Evolutionary conservation across 78 protist species (phyloP).

Genomic region (Planoprotostelium fungivorum): DNA sequence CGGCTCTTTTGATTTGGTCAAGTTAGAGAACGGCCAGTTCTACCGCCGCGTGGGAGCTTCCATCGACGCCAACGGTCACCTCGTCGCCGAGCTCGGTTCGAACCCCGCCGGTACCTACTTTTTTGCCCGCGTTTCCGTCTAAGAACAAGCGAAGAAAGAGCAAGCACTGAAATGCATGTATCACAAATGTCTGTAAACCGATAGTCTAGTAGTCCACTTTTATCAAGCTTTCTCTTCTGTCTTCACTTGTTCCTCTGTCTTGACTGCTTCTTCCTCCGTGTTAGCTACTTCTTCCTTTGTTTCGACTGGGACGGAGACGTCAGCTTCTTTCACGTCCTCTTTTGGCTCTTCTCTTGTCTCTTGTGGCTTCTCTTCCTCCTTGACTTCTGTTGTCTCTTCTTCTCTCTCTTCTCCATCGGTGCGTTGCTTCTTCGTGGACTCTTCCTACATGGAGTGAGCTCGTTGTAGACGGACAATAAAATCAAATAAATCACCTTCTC

Average conservation of each 20-base stretch:
- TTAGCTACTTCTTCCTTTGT: too few species aligned
- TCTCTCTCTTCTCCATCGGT: neutral
- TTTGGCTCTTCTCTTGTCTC: too few species aligned
- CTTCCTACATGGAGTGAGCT: neutral
- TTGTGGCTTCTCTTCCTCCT: neutral
- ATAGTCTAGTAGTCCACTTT: too few species aligned
- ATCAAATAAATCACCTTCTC: neutral
- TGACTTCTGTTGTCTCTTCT: neutral
- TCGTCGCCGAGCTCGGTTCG: neutral
- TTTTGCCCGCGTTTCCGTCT: too few species aligned
- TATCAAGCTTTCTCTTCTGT: too few species aligned
- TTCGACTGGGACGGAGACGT: too few species aligned
- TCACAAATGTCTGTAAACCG: too few species aligned
- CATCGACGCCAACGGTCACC: neutral
- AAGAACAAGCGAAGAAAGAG: too few species aligned
- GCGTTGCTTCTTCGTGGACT: neutral
- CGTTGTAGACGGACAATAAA: neutral
- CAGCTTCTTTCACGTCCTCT: too few species aligned
- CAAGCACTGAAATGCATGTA: too few species aligned
- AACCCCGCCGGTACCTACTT: neutral
- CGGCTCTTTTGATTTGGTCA: neutral
- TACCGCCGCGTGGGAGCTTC: neutral
- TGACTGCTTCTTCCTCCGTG: too few species aligned
- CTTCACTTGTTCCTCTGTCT: too few species aligned
- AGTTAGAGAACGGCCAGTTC: neutral